These are phyloP conservation scores for Fagopyrum homotropicum DNA, from an alignment of 148 eudicot genomes.

Conservation along the genomic window DNA sequence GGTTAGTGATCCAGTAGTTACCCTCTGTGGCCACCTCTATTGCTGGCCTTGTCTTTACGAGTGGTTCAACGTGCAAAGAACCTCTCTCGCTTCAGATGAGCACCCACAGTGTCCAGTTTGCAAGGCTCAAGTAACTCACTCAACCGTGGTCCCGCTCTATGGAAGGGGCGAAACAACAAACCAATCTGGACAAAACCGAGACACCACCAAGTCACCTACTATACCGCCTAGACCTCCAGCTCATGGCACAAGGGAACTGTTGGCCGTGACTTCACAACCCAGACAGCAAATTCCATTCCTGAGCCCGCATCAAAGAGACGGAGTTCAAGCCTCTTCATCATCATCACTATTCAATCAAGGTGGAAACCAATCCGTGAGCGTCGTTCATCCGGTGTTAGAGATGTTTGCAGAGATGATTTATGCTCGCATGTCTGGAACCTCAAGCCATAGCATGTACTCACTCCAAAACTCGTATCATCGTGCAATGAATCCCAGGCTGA, in stretches of 20 bases:
- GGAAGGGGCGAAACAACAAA: constrained; percentile 43
- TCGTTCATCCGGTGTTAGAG: constrained; percentile 31
- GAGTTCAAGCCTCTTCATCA: constrained; percentile 12
- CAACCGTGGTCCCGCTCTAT: constrained; percentile 62
- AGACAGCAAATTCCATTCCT: constrained; percentile 25
- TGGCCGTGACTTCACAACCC: constrained; percentile 26
- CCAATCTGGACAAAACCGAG: constrained; percentile 21
- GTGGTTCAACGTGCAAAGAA: constrained; percentile 55
- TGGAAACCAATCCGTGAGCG: constrained; percentile 19
- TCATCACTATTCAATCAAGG: constrained; percentile 18
- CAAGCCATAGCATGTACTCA: constrained; percentile 30
- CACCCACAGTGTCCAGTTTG: constrained; percentile 74
- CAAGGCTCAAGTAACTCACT: constrained; percentile 62
- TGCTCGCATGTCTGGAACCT: constrained; percentile 60
- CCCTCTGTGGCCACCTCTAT: constrained; percentile 87
- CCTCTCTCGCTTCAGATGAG: constrained; percentile 45
- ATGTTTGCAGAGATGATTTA: constrained; percentile 84
- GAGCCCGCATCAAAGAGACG: constrained; percentile 32
- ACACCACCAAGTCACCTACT: constrained; percentile 1
- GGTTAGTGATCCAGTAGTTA: constrained; percentile 69
- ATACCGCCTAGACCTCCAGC: constrained; percentile 70
- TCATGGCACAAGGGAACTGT: constrained; percentile 36
- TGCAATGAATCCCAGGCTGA: constrained; percentile 38
- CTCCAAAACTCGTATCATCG: constrained; percentile 42
- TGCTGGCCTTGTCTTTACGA: constrained; percentile 94